A percentile compares a stretch with the other conserved stretches of the same genome.
Conservation (phyloP, 768 basidiomycete species). For the Agrocybe chaxingu region DNA sequence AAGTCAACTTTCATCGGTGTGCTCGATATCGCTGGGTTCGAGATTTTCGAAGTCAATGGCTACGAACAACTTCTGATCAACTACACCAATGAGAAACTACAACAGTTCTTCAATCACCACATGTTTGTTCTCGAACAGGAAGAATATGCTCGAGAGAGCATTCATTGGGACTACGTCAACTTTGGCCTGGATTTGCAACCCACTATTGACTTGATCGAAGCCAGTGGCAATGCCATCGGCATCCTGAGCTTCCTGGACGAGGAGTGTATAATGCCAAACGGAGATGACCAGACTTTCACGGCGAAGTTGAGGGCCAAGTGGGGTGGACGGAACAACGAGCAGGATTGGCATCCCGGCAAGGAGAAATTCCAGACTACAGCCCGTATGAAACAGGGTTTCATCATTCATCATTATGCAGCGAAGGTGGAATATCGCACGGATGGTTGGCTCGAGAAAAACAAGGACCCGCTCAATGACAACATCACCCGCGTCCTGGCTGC, state of each 20-base stretch:
- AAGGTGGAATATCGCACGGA: constrained; percentile 94
- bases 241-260: constrained; percentile 93
- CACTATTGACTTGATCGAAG: constrained; percentile 96
- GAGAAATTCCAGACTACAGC: constrained; percentile 76
- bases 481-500: constrained; percentile 83
- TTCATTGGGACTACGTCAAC: constrained; percentile 98
- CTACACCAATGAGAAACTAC: constrained; percentile 97
- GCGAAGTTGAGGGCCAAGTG: constrained; percentile 86
- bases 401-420: constrained; percentile 94
- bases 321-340: constrained; percentile 50
- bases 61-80: constrained; percentile 99
- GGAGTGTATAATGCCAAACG: constrained; percentile 99
- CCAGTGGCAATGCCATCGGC: constrained; percentile 76
- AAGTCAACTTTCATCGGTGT: constrained; percentile 97
- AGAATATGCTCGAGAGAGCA: constrained; percentile 93
- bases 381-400: constrained; percentile 91
- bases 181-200: constrained; percentile 97
- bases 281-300: constrained; percentile 91
- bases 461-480: constrained; percentile 97
- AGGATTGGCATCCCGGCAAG: constrained; percentile 69
- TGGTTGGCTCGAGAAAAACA: constrained; percentile 99
- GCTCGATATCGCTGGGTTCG: constrained; percentile 98
- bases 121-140: constrained; percentile 99
- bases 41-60: constrained; percentile 91
- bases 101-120: constrained; percentile 98